phyloP scores from a whole-genome alignment of 2,329 filamentous ascomycete genomes.

The Gaeumannomyces tritici region DNA sequence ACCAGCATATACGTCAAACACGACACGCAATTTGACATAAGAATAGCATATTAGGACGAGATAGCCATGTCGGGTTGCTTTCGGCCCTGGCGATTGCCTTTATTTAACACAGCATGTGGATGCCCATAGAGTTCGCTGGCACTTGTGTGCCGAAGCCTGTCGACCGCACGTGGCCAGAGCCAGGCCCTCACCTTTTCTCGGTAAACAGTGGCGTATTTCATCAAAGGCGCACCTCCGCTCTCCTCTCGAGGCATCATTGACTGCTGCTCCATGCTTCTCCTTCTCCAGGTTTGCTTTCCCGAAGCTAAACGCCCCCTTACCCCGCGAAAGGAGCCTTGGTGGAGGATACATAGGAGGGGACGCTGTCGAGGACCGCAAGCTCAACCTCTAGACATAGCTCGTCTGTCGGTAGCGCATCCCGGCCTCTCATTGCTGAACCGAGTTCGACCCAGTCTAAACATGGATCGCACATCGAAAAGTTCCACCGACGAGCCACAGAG shows the following conservation, averaged over 20 bases:
- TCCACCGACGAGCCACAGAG: neutral
- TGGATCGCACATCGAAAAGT: neutral
- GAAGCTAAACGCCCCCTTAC: neutral
- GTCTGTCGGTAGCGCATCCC: too few relatives aligned
- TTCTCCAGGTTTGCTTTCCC: neutral
- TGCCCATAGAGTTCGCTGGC: neutral
- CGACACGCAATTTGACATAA: too few relatives aligned
- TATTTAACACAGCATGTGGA: neutral
- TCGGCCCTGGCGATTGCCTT: neutral
- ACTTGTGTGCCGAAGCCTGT: neutral
- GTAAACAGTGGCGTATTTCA: neutral
- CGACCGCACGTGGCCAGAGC: too few relatives aligned
- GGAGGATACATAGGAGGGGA: neutral
- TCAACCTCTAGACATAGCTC: too few relatives aligned
- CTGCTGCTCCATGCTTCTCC: neutral
- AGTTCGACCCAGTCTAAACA: neutral
- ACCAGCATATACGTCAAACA: too few relatives aligned
- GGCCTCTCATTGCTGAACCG: neutral
- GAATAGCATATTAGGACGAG: neutral
- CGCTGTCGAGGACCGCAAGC: neutral
- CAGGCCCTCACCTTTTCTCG: too few relatives aligned
- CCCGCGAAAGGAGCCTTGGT: too few relatives aligned
- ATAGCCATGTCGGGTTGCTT: neutral
- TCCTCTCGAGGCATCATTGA: neutral
- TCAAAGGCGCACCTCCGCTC: neutral